Base-by-base conservation (phyloP, 257 asterid genomes). In the Salvia hispanica region DNA sequence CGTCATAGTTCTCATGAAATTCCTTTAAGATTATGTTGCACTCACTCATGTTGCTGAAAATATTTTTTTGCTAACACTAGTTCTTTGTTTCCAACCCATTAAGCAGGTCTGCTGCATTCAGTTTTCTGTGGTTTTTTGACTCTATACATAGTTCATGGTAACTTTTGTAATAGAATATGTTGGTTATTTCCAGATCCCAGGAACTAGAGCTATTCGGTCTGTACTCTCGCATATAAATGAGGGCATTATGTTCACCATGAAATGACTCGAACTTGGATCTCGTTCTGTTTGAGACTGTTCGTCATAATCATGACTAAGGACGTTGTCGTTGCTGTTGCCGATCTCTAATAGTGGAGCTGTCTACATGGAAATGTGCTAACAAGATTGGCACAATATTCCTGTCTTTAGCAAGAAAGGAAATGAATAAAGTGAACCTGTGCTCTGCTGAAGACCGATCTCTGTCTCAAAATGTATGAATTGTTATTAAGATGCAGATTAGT, bases 251-350 rank as follows among this genome's bases (percentile, higher is more conserved):
- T 71, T 40, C 75, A 71, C 39, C 75, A 71, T 52, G 75, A 71
- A 71, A 71, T 66, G 45, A 71, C 75, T 37, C 75, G 75, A 51
- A 62, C 75, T 25, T 71, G 75, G 75, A 71, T 71, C 39, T 53
- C 66, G 31, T 13, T 71, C 56, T 61, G 69, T 60, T 61, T 71
- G 58, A 61, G 63, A 52, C 31, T 71, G 57, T 71, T 61, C 15
- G 56, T 71, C 14, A 61, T 71, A 39, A 62, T 71, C 69, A 71
- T 57, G 51, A 51, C 59, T 40, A 71, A 71, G 53, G 69, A 71
- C 62, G 75, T 58, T 42, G 39, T 71, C 5, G 58, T 71, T 63
- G 75, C 75, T 40, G 69, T 71, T 4, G 39, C 75, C 9, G 56
- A 63, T 40, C 69, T 71, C 64, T 71, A 31, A 52, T 61, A 48